Evolutionary conservation across 495 filamentous ascomycete genomes (phyloP).

Genomic region (Aspergillus biplanus): DNA sequence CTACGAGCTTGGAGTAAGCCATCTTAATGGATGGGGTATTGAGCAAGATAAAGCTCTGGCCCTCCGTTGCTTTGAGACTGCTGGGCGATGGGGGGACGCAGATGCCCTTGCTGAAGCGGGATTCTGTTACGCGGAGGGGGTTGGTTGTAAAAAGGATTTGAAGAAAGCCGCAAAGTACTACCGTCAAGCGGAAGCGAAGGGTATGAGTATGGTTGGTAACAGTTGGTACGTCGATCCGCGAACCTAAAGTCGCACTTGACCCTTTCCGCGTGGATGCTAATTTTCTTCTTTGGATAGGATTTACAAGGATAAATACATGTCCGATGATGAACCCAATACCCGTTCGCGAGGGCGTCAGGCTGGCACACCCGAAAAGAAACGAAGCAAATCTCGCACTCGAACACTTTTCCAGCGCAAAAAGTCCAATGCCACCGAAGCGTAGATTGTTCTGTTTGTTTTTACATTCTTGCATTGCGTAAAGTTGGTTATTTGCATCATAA

Average conservation of each 20-base stretch:
- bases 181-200: conserved; percentile 85
- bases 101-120: conserved; percentile 89
- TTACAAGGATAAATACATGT: conserved; percentile 93
- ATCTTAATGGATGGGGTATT: conserved; percentile 98
- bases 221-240: conserved; percentile 73
- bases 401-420: conserved; percentile 71
- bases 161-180: conserved; percentile 94
- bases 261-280: conserved; percentile 17
- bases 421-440: conserved; percentile 42
- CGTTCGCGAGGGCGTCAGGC: conserved; percentile 40
- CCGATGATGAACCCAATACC: conserved; percentile 61
- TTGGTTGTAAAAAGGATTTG: conserved; percentile 92
- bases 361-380: conserved; percentile 58
- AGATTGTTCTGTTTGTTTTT: conserved; percentile 21
- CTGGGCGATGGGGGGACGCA: conserved; percentile 94
- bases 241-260: background rate
- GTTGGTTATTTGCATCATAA: conserved; percentile 1
- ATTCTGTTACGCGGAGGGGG: conserved; percentile 83
- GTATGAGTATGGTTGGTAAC: conserved; percentile 96
- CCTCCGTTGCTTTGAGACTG: conserved; percentile 93
- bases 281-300: conserved; percentile 61
- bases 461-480: conserved; percentile 19
- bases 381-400: conserved; percentile 67
- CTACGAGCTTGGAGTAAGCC: conserved; percentile 94
- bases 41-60: conserved; percentile 88